Conservation (phyloP, 257 asterid genomes). For the Solanum lycopersicoides region DNA sequence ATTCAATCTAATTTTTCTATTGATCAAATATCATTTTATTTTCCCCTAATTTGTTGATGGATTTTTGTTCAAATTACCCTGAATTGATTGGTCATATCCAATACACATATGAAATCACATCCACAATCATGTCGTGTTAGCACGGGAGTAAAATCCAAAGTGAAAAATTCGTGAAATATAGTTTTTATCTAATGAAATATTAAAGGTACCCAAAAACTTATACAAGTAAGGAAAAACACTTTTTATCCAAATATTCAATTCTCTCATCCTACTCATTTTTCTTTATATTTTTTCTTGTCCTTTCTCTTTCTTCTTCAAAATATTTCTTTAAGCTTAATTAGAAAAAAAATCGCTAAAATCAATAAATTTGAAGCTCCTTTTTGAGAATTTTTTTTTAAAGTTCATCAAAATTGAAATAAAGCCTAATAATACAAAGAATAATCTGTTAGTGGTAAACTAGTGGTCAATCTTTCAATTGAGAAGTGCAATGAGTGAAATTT, state of each 20-base stretch:
- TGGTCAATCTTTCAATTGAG: background rate
- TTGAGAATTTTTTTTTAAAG: background rate
- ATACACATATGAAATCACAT: background rate
- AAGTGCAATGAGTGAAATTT: background rate
- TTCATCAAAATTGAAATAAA: background rate
- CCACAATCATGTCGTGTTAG: background rate
- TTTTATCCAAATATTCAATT: no score
- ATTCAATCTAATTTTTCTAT: no score
- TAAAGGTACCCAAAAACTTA: no score
- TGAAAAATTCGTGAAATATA: no score
- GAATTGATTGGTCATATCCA: background rate
- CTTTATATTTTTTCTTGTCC: no score
- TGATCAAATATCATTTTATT: no score
- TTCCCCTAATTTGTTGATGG: background rate
- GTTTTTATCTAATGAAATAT: no score
- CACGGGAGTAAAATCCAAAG: no score
- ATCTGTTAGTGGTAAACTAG: background rate
- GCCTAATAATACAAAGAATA: background rate
- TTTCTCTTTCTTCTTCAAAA: no score
- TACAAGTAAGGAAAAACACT: no score
- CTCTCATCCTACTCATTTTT: background rate
- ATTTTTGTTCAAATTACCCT: background rate
- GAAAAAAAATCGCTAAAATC: background rate
- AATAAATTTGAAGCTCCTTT: background rate
- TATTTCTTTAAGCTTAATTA: background rate